Evolutionary conservation across 2,329 filamentous ascomycete species (phyloP), one percentile per base, ranked within the genome.

Genomic region (Ophiocordyceps camponoti-floridani): DNA sequence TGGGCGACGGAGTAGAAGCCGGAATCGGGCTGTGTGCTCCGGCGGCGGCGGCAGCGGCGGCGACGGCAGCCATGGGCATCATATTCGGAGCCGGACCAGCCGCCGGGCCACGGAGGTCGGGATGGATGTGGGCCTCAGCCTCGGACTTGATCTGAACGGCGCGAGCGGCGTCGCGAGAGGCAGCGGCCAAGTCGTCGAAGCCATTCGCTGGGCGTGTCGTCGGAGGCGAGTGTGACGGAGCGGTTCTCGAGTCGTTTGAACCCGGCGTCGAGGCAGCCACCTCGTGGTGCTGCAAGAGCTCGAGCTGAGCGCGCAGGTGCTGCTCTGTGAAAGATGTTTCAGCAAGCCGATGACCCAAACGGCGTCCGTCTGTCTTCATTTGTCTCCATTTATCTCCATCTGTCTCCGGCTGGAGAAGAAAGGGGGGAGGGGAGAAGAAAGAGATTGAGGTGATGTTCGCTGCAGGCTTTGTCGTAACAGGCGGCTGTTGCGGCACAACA

Each of bases 91-190:
- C 52, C 14, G 56, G 56, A 38, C 14, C 35, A 44, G 46, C 45
- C 28, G 48, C 23, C 30, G 49, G 53, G 38, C 56, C 62, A 52
- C 68, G 63, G 41, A 72, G 59, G 45, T 70, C 66, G 18, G 68
- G 68, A 47, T 72, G 67, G 43, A 72, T 70, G 48, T 66, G 64
- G 47, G 64, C 54, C 51, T 71, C 67, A 50, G 57, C 56, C 48
- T 66, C 63, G 48, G 58, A 44, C 49, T 64, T 61, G 48, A 54
- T 45, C 50, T 54, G 50, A 49, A 62, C 47, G 48, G 56, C 53
- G 49, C 58, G 60, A 47, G 55, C 50, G 47, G 54, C 56, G 55
- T 61, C 61, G 53, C 57, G 58, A 11, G 57, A 54, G 46, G 57
- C 53, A 45, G 57, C 55, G 43, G 59, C 52, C 46, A 63, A 51